Base-by-base conservation (phyloP, 148 eudicot species). In the Chenopodium suecicum region DNA sequence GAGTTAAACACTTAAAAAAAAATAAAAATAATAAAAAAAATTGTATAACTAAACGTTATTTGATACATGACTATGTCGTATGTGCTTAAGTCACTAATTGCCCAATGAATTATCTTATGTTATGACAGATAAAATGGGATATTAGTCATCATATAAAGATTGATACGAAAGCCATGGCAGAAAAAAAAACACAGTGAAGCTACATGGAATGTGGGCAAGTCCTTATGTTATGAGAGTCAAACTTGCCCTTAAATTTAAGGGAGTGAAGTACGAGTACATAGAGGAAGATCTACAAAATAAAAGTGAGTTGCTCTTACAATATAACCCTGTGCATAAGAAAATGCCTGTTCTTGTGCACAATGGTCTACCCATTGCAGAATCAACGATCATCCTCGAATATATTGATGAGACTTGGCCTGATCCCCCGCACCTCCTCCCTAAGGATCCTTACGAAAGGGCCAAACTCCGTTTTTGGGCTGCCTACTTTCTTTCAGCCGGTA, bases 141-240 rank as follows among this genome's bases (percentile, higher is more conserved):
- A 37, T 37, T 37, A 37, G 44, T 37, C 4, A 34, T 34, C 37
- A 34, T 34, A 2, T 34, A 31, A 31, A 31, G 31, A 34, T 34
- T 34, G 44, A 37, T 37, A 37, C 44, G 5, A 6, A 37, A 37
- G 44, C 44, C 44, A 37, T 37, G 44, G 44, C 44, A 37, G 44
- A 37, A 37, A 37, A 37, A 37, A 37, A 37, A 37, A 23, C 44
- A 6, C 44, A 37, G 44, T 84, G 47, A 80, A 47, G 75, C 69
- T 88, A 50, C 83, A 88, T 78, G 90, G 86, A 34, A 69, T 85
- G 82, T 82, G 87, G 88, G 82, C 78, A 19, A 89, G 89, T 60
- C 11, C 85, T 64, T 89, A 72, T 70, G 47, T 77, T 3, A 79
- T 80, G 74, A 81, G 88, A 65, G 86, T 84, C 41, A 87, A 88